Conservation (phyloP, 768 basidiomycete species). For the Lanmaoa pseudosensibilis region DNA sequence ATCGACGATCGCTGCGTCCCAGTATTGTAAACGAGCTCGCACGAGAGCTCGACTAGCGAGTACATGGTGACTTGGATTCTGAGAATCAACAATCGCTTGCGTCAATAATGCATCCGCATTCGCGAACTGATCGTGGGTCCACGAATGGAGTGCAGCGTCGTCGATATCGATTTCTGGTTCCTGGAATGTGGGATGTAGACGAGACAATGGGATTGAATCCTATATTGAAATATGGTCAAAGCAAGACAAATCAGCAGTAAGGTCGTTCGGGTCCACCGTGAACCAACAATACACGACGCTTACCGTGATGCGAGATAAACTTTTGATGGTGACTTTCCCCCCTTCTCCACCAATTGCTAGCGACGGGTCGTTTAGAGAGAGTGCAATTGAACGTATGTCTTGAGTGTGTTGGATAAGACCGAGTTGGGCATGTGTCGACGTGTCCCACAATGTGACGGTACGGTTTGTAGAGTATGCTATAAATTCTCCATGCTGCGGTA, state of each 20-base stretch:
- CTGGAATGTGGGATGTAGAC: background rate
- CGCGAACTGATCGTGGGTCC: background rate
- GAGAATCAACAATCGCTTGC: background rate
- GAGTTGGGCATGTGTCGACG: too few species aligned
- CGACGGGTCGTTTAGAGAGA: background rate
- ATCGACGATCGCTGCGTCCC: background rate
- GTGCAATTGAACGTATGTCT: too few species aligned
- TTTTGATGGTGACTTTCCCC: background rate
- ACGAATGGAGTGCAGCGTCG: background rate
- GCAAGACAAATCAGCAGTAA: too few species aligned
- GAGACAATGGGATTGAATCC: background rate
- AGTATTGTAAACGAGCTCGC: background rate
- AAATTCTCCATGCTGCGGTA: background rate
- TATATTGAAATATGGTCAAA: too few species aligned
- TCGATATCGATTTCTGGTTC: background rate
- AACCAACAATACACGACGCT: background rate
- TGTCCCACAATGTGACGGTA: background rate
- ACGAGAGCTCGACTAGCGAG: conserved; percentile 4
- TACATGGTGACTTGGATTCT: background rate
- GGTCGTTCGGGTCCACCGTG: background rate
- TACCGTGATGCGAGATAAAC: background rate
- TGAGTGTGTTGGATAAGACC: too few species aligned
- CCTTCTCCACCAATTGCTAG: background rate
- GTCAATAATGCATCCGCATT: background rate
- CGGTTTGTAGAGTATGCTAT: background rate